A percentile compares a stretch with the other conserved stretches of the same genome.
These are phyloP conservation scores for Schizothecium vesticola DNA, from an alignment of 495 filamentous ascomycete species.

Conservation along the genomic window DNA sequence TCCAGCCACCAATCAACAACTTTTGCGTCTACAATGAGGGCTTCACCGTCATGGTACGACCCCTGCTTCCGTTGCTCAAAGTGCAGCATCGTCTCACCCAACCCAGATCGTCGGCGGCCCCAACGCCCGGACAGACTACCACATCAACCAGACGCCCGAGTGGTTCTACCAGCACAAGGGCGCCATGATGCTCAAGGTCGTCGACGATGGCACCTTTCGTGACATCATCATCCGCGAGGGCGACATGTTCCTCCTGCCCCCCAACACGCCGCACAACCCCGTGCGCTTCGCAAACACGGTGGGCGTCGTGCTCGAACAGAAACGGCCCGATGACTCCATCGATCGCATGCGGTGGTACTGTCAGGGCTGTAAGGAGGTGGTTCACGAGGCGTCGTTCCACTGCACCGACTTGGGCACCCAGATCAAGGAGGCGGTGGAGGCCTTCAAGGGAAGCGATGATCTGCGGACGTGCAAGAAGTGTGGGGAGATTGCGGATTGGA, in stretches of 20 bases:
- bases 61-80: background rate
- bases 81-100: background rate
- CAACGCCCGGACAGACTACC: slow-evolving; percentile 95
- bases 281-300: slow-evolving; percentile 60
- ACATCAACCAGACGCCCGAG: slow-evolving; percentile 94
- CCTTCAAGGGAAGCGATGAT: slow-evolving; percentile 65
- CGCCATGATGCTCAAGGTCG: slow-evolving; percentile 88
- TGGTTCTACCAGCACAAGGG: slow-evolving; percentile 98
- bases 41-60: slow-evolving; percentile 68
- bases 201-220: slow-evolving; percentile 61
- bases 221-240: slow-evolving; percentile 90
- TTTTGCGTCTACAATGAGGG: slow-evolving; percentile 86
- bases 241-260: slow-evolving; percentile 88
- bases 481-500: slow-evolving; percentile 61
- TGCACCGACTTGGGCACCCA: slow-evolving; percentile 94
- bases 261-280: slow-evolving; percentile 81
- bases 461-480: slow-evolving; percentile 74
- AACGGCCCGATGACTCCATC: slow-evolving; percentile 58
- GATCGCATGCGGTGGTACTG: slow-evolving; percentile 94
- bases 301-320: slow-evolving; percentile 87
- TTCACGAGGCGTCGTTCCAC: slow-evolving; percentile 82
- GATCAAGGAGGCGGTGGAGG: slow-evolving; percentile 88
- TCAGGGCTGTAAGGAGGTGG: slow-evolving; percentile 60
- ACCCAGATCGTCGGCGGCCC: slow-evolving; percentile 87
- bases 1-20: slow-evolving; percentile 95